Evolutionary conservation across 306 rosid genomes (phyloP).

Genomic region (Rosa chinensis): DNA sequence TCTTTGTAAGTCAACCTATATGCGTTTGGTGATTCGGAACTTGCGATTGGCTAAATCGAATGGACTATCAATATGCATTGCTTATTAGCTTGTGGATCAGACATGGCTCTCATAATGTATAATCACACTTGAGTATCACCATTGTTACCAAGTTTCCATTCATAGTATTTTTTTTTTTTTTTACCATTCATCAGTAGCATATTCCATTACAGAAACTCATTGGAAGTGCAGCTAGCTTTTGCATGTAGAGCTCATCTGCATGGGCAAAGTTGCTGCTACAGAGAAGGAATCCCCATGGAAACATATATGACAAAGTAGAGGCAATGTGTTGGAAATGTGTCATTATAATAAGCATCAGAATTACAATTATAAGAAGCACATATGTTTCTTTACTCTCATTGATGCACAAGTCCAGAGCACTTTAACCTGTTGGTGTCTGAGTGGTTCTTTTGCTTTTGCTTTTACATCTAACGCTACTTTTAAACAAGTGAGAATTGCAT

Average conservation of each 20-base stretch:
- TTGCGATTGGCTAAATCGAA: background rate
- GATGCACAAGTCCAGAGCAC: background rate
- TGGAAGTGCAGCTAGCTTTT: constrained; percentile 12
- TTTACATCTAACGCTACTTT: background rate
- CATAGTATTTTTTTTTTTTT: background rate
- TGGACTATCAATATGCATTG: background rate
- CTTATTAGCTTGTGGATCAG: no score
- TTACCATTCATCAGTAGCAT: background rate
- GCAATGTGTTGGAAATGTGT: background rate
- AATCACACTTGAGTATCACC: background rate
- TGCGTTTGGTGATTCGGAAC: background rate
- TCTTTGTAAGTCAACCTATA: background rate
- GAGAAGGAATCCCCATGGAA: background rate
- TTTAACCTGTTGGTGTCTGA: background rate
- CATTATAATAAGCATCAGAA: background rate
- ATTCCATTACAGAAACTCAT: background rate
- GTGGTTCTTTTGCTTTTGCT: constrained; percentile 3
- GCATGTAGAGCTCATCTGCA: constrained; percentile 6
- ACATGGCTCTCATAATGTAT: no score
- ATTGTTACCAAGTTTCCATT: background rate
- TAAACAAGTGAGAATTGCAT: background rate
- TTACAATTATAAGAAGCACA: background rate
- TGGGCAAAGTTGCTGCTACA: constrained; percentile 5
- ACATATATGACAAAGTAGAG: background rate
- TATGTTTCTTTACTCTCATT: background rate